Evolutionary conservation across 1,139 yeast genomes (phyloP).

Genomic region (Sugiyamaella japonica): DNA sequence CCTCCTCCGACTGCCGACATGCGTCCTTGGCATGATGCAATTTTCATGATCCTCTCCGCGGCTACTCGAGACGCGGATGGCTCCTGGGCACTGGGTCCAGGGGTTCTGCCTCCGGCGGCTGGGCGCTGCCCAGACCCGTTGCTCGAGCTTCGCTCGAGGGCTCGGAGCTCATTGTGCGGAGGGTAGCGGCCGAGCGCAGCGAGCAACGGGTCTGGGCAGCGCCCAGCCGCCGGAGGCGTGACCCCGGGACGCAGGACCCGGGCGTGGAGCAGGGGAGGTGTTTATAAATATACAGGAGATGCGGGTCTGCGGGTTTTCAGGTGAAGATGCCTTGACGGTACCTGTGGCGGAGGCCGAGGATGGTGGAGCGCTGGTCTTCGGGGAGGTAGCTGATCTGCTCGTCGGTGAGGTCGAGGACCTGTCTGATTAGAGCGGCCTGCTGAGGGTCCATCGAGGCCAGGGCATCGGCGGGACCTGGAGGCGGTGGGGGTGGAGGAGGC

Average conservation of each 20-base stretch:
- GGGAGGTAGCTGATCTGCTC: constrained; percentile 59
- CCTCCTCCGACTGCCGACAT: constrained; percentile 6
- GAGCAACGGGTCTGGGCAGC: neutral
- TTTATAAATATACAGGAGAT: constrained; percentile 6
- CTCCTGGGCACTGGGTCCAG: neutral
- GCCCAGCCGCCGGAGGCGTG: constrained; percentile 8
- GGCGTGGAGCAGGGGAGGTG: neutral
- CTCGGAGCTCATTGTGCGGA: too few relatives aligned
- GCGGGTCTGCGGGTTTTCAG: constrained; percentile 15
- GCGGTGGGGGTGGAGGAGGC: constrained; percentile 28
- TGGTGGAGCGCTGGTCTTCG: constrained; percentile 47
- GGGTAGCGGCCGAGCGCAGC: neutral
- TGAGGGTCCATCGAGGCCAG: constrained; percentile 32
- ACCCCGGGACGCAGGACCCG: neutral
- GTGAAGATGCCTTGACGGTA: constrained; percentile 29
- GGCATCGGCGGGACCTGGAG: constrained; percentile 7
- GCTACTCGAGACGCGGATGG: neutral
- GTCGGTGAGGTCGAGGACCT: constrained; percentile 56
- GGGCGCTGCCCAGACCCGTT: too few relatives aligned
- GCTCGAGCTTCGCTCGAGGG: too few relatives aligned
- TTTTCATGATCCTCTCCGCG: neutral
- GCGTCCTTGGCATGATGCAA: neutral
- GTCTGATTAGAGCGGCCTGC: constrained; percentile 44
- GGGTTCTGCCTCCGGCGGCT: too few relatives aligned
- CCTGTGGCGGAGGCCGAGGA: constrained; percentile 29